These are phyloP conservation scores for Chrysoporthe austroafricana DNA, from an alignment of 2,329 filamentous ascomycete species.

Conservation along the genomic window DNA sequence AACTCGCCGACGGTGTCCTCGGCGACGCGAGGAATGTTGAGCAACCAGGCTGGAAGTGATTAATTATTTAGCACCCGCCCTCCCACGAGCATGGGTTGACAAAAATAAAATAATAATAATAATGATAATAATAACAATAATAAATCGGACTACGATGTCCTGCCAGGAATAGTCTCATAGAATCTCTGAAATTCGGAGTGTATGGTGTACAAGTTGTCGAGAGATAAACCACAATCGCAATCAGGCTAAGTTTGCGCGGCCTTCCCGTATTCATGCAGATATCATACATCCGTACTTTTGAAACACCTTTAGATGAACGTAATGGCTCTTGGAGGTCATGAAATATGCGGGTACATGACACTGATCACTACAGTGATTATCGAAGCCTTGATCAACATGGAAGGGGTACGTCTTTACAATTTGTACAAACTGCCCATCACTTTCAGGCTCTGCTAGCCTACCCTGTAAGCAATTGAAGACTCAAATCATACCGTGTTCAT, in stretches of 20 bases:
- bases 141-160: no score
- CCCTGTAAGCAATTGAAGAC: not conserved
- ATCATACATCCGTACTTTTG: no score
- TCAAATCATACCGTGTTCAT: slow-evolving; percentile 12
- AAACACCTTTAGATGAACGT: no score
- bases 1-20: not conserved
- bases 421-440: not conserved
- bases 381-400: not conserved
- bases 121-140: no score
- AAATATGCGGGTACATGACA: no score
- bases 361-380: no score
- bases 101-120: no score
- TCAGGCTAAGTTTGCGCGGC: not conserved
- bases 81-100: not conserved
- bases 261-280: no score
- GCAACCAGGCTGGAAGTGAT: not conserved
- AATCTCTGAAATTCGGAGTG: not conserved
- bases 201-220: not conserved
- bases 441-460: not conserved
- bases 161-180: not conserved
- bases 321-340: no score
- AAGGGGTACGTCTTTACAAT: not conserved
- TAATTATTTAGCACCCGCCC: not conserved
- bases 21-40: not conserved
- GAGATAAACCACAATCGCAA: not conserved